phyloP scores from a whole-genome alignment of 2,329 filamentous ascomycete species.

The Alternaria ventricosa region DNA sequence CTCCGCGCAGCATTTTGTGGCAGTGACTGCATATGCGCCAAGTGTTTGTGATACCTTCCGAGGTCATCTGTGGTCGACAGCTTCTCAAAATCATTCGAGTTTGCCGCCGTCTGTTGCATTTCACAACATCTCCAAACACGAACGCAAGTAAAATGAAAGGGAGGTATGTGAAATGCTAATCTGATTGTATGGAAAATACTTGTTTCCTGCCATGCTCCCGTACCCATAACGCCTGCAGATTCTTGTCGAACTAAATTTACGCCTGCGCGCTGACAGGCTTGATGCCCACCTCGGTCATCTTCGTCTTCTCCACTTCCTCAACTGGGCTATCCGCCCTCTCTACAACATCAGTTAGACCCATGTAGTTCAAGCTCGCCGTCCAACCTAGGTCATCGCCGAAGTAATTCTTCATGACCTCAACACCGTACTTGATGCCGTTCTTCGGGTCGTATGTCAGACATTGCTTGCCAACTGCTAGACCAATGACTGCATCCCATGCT shows the following conservation, averaged over 20 bases:
- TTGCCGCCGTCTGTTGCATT: not conserved
- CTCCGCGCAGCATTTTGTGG: not conserved
- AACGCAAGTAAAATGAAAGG: not conserved
- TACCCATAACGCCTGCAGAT: not conserved
- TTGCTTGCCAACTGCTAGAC: conserved; percentile 72
- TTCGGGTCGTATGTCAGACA: conserved; percentile 68
- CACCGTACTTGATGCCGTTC: conserved; percentile 64
- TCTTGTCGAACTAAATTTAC: conserved; percentile 7
- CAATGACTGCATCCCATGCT: conserved; percentile 63
- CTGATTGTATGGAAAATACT: not conserved
- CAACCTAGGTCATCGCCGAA: conserved; percentile 71
- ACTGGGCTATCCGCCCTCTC: conserved; percentile 27
- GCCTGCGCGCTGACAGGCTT: conserved; percentile 37
- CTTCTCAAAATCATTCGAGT: not conserved
- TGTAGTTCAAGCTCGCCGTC: conserved; percentile 48
- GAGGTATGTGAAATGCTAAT: not conserved
- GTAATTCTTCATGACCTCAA: conserved; percentile 67
- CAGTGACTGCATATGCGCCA: not conserved
- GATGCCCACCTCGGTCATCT: conserved; percentile 38
- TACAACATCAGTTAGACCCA: conserved; percentile 43
- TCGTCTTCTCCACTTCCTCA: conserved; percentile 23
- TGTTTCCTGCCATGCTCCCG: not conserved
- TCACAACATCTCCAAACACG: not conserved
- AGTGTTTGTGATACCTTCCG: not conserved
- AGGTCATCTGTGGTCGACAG: not conserved